Base-by-base conservation (phyloP, 768 basidiomycete species). In the Panus rudis region DNA sequence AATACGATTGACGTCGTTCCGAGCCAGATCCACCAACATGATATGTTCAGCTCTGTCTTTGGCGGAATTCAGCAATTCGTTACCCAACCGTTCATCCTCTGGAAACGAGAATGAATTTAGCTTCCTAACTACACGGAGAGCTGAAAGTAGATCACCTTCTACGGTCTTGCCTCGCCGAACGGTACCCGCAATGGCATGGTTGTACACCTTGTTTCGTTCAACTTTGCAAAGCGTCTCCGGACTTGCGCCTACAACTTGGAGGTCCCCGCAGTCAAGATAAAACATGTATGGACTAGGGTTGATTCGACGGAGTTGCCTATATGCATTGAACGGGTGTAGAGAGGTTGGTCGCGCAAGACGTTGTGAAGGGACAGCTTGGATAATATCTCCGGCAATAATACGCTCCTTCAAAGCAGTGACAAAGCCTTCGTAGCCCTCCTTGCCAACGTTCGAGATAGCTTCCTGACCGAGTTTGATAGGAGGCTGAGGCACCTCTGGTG, bases 261-360 rank as follows among this genome's bases (percentile, higher is more conserved):
- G 59, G 43, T 90, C 90, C 4, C 89, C 88, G 52, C 92, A 94
- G 55, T 98, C 89, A 53, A 99, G 62, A 60, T 92, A 99, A 66
- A 93, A 99, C 93, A 96, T 97, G 65, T 99, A 98, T 13, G 96
- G 96, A 42, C 91, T 94, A 1, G 96, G 96, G 55, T 99, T 99
- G 48, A 97, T 78, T 55, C 93, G 84, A 34, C 96, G 83, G 34
- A 99, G 73, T 42, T 90, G 87, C 39, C 96, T 74, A 59, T 98
- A 99, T 6, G 84, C 92, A 67, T 98, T 99, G 73, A 99, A 99
- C 2, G 96, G 94, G 61, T 98, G 92, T 16, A 99, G 69, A 16
- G 75, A 62, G 0, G 96, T 98, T 26, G 86, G 84, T 25, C 91
- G 78, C 12, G 88, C 69, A 23, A 98, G 70, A 22, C 93, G 74